These are phyloP conservation scores for Zygosaccharomyces bailii DNA, from an alignment of 805 yeast genomes.

Conservation along the genomic window DNA sequence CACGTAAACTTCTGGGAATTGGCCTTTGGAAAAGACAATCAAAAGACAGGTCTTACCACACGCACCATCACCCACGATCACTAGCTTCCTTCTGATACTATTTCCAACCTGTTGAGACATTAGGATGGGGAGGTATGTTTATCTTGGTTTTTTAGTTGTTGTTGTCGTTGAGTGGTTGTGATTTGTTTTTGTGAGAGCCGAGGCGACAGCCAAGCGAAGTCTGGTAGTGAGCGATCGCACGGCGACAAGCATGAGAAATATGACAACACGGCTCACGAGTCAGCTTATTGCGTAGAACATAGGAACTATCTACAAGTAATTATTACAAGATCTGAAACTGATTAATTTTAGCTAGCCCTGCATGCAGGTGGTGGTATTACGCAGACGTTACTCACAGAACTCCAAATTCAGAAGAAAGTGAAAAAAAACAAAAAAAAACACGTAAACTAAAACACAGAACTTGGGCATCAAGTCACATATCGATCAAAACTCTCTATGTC, in stretches of 20 bases:
- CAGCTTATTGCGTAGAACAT: neutral
- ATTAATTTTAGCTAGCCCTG: too few relatives aligned
- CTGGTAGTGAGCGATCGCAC: constrained; percentile 2
- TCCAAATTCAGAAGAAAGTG: too few relatives aligned
- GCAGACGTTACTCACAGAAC: too few relatives aligned
- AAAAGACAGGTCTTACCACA: constrained; percentile 93
- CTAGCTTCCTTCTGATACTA: constrained; percentile 68
- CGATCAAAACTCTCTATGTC: too few relatives aligned
- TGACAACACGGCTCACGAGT: neutral
- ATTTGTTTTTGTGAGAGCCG: constrained; percentile 8
- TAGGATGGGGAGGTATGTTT: constrained; percentile 1
- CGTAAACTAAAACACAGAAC: too few relatives aligned
- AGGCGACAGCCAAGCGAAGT: constrained; percentile 4
- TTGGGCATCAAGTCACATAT: too few relatives aligned
- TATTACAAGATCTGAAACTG: neutral
- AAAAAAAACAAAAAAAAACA: too few relatives aligned
- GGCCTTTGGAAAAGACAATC: constrained; percentile 82
- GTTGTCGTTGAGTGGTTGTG: constrained; percentile 4
- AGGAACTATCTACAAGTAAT: neutral
- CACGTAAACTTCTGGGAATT: constrained; percentile 90
- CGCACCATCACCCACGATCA: constrained; percentile 96
- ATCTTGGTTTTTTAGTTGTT: constrained; percentile 1
- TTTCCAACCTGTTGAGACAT: constrained; percentile 36
- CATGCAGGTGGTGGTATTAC: too few relatives aligned
- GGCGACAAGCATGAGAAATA: neutral